These are phyloP conservation scores for Ambrosia hybrid DNA, from an alignment of 140 eudicot species.

Conservation along the genomic window DNA sequence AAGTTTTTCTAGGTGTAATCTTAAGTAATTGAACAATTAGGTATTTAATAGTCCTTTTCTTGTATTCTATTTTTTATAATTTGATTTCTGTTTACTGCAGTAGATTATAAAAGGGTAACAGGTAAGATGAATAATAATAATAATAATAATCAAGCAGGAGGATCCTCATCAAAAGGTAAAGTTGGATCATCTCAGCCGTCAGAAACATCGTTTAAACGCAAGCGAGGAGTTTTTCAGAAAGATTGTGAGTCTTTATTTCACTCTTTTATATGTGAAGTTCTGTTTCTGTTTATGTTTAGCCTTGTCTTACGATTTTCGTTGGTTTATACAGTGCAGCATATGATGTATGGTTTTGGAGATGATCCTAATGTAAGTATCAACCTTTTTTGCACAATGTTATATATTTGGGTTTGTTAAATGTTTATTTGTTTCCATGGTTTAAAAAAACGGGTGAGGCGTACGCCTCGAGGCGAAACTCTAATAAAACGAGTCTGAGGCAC, in stretches of 20 bases:
- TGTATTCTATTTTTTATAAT: too few relatives aligned
- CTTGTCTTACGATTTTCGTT: not conserved
- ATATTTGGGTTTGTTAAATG: not conserved
- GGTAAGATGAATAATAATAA: conserved; percentile 50
- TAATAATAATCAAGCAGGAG: conserved; percentile 39
- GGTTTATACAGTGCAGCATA: conserved; percentile 66
- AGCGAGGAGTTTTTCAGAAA: conserved; percentile 78
- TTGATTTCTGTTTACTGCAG: conserved; percentile 9
- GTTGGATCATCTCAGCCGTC: conserved; percentile 61
- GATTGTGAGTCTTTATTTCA: conserved; percentile 49
- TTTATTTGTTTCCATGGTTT: too few relatives aligned
- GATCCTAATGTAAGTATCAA: conserved; percentile 61
- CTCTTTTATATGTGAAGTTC: too few relatives aligned
- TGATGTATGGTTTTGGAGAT: conserved; percentile 96
- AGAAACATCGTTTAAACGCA: conserved; percentile 70
- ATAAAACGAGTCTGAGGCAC: too few relatives aligned
- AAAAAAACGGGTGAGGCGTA: too few relatives aligned
- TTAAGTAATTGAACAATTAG: not conserved
- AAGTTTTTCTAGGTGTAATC: too few relatives aligned
- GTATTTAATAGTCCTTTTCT: not conserved
- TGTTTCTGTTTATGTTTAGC: not conserved
- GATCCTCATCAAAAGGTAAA: conserved; percentile 48
- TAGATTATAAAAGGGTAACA: not conserved
- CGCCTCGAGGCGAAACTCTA: too few relatives aligned
- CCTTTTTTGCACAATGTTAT: not conserved